phyloP scores from a whole-genome alignment of 2,329 filamentous ascomycete genomes.

The Colletotrichum aenigma region DNA sequence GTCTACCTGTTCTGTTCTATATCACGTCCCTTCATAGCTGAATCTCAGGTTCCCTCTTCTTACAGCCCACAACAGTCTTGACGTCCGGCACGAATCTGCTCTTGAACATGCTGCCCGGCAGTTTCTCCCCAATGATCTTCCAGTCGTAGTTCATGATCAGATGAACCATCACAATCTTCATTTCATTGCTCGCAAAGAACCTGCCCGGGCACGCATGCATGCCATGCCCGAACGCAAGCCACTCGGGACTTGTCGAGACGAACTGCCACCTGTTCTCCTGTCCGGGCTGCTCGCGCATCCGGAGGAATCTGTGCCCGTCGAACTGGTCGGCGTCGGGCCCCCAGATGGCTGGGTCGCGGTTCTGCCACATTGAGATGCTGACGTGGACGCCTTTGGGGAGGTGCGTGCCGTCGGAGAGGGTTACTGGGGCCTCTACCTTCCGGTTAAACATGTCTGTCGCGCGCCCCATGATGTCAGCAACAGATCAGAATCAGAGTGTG shows the following conservation, averaged over 20 bases:
- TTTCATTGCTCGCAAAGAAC: slow-evolving; percentile 50
- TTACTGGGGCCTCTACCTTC: neutral
- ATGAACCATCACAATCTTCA: slow-evolving; percentile 46
- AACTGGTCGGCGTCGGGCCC: neutral
- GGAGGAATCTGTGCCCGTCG: slow-evolving; percentile 2
- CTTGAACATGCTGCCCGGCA: neutral
- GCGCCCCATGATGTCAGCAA: neutral
- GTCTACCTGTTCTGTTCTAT: neutral
- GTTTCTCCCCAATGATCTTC: neutral
- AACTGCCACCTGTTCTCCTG: slow-evolving; percentile 38
- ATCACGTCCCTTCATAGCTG: neutral
- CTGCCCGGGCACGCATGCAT: slow-evolving; percentile 45
- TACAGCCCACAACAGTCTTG: neutral
- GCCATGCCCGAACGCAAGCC: slow-evolving; percentile 40
- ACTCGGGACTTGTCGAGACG: slow-evolving; percentile 39
- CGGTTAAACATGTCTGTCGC: neutral
- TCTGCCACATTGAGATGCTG: neutral
- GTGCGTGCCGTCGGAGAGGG: slow-evolving; percentile 9
- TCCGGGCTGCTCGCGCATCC: neutral
- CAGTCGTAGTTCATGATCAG: slow-evolving; percentile 45
- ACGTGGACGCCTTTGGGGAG: neutral
- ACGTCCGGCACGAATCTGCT: neutral
- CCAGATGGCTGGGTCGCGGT: neutral
- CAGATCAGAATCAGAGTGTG: neutral
- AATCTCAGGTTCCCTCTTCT: neutral